Percentiles rank a stretch among this genome's conserved stretches.
These are phyloP conservation scores for Madurella mycetomatis DNA, from an alignment of 2,329 filamentous ascomycete species.

Conservation along the genomic window DNA sequence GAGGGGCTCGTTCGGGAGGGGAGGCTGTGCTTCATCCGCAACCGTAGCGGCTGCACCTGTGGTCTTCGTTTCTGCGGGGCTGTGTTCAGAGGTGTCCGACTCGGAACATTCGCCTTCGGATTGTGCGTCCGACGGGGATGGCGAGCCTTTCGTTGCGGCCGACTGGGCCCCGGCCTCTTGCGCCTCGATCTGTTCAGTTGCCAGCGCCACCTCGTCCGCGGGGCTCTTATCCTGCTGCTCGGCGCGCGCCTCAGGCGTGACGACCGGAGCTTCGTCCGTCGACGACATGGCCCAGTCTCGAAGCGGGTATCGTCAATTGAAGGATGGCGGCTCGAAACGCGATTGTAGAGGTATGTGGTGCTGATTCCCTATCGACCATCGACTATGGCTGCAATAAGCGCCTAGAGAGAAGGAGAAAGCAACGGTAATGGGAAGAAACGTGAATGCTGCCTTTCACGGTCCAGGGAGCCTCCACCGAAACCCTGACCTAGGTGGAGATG, in stretches of 20 bases:
- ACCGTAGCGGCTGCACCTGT: neutral
- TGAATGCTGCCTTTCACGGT: neutral
- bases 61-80: neutral
- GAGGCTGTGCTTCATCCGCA: neutral
- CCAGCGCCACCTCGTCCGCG: neutral
- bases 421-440: neutral
- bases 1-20: conserved; percentile 10
- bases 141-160: neutral
- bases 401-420: neutral
- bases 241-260: neutral
- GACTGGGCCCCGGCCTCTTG: neutral
- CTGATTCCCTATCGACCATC: neutral
- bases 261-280: neutral
- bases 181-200: neutral
- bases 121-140: conserved; percentile 1
- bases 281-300: conserved; percentile 4
- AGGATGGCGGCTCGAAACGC: neutral
- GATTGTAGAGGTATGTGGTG: neutral
- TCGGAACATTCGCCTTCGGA: conserved; percentile 16
- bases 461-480: neutral
- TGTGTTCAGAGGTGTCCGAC: neutral
- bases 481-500: neutral
- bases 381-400: neutral
- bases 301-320: neutral
- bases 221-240: neutral